Evolutionary conservation across 164 flowering plant species (phyloP), one percentile per base, ranked within the genome.

Genomic region (Chimonanthus praecox): DNA sequence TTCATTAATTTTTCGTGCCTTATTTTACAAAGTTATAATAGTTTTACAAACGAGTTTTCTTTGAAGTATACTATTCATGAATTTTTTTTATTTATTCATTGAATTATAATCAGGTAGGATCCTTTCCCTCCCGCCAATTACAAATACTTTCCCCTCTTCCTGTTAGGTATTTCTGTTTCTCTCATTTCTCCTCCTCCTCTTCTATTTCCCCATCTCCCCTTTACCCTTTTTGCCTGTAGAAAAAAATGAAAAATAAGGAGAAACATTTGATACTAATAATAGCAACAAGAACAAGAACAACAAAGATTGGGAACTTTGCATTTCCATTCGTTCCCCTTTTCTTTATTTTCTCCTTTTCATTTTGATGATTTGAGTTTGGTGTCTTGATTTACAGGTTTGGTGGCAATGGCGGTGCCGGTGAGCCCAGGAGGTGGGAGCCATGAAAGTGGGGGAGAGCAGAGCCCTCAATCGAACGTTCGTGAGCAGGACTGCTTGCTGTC

Each of bases 401-500:
- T 13, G 58, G 5, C 15, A 16, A 81, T 81, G 86, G 82, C 84
- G 47, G 84, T 78, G 8, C 78, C 83, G 63, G 45, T 77, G 73
- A 83, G 86, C 68, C 82, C 86, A 2, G 82, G 79, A 5, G 81
- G 82, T 3, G 86, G 82, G 20, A 81, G 86, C 76, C 85, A 81
- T 49, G 85, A 81, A 33, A 81, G 84, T 58, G 72, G 72, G 13
- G 84, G 82, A 20, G 84, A 79, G 0, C 86, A 81, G 46, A 79
- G 82, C 60, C 82, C 81, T 3, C 67, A 80, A 15, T 79, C 84
- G 21, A 72, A 72, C 16, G 84, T 84, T 16, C 73, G 83, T n/a
- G 86, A 84, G 70, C 86, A 84, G 66, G 86, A 84, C 16, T 69
- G 84, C 67, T 84, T 58, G 75, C 77, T 84, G 2, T 84, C 86